Evolutionary conservation across 2,329 filamentous ascomycete species (phyloP).

Genomic region (Sporothrix luriei): DNA sequence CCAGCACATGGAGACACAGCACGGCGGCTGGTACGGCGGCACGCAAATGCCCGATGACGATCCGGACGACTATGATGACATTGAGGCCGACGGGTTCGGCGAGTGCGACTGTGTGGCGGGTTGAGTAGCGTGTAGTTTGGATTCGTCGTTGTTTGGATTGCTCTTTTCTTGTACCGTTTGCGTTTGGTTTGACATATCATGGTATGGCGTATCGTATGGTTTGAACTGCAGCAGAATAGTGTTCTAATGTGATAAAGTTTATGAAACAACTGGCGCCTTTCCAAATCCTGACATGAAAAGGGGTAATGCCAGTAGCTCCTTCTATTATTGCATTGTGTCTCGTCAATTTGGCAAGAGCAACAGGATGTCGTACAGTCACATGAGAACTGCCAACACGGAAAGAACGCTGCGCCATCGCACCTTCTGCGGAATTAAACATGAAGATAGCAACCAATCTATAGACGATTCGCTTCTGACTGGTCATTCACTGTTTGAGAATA

Average conservation of each 20-base stretch:
- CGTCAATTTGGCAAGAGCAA: too few relatives aligned
- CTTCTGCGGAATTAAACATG: too few relatives aligned
- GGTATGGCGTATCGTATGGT: slow-evolving; percentile 6
- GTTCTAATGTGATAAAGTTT: neutral
- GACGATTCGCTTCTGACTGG: too few relatives aligned
- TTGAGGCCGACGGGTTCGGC: neutral
- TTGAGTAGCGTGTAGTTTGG: neutral
- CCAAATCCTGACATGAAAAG: too few relatives aligned
- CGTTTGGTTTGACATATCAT: neutral
- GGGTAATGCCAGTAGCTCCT: too few relatives aligned
- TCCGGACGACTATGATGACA: neutral
- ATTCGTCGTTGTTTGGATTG: neutral
- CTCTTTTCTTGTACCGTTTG: neutral
- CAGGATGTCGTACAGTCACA: too few relatives aligned
- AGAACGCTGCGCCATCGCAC: too few relatives aligned
- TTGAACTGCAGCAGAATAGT: neutral
- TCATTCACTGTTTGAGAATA: too few relatives aligned
- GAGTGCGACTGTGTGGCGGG: neutral
- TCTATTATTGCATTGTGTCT: too few relatives aligned
- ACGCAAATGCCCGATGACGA: neutral
- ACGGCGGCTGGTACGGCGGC: slow-evolving; percentile 30
- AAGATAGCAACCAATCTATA: too few relatives aligned
- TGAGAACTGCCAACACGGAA: too few relatives aligned
- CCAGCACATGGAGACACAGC: slow-evolving; percentile 35
- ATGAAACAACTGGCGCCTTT: neutral